Base-by-base conservation (phyloP, 306 rosid genomes). In the Crataegus laevigata region DNA sequence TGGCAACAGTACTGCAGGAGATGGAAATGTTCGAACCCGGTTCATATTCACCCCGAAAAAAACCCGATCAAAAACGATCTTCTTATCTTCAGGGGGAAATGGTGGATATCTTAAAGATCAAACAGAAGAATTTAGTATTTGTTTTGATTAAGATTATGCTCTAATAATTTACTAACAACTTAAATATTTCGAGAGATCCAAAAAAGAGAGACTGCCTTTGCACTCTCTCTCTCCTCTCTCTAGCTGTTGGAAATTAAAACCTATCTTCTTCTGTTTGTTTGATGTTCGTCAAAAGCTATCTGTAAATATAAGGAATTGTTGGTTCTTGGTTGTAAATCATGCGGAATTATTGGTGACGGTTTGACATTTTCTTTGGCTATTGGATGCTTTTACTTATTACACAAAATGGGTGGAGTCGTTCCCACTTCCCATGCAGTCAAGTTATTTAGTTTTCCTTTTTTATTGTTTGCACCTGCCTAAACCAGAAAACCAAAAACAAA, bases 281-380 rank as follows among this genome's bases (percentile, higher is more conserved):
- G 67, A 21, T 71, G 65, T 71, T 71, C 38, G 66, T 36, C 42
- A 19, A 55, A 55, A 11, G 59, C 77, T 76, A 72, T 77, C 73
- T 79, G 61, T 55, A 55, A 55, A 66, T 80, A 79, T 85, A 61
- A 73, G 60, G 76, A 78, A 70, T 80, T 71, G 66, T 78, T 72
- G 80, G 84, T 79, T 66, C 82, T 81, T 78, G 73, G 82, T 72
- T 74, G 79, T 24, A 70, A 71, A 74, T 79, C 38, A 50, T 82
- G 87, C 94, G 94, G 86, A 81, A 88, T 87, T 82, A 82, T 84
- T 86, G 97, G 82, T 34, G 52, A 60, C 55, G 24, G 59, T 82
- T 89, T 86, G 94, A 91, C 96, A 43, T 79, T 82, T 85, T 86
- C 90, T 45, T 77, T 80, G 87, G 87, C 79, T 71, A 71, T 75